These are phyloP conservation scores for Emergomyces africanus DNA, from an alignment of 2,329 filamentous ascomycete genomes.

Conservation along the genomic window DNA sequence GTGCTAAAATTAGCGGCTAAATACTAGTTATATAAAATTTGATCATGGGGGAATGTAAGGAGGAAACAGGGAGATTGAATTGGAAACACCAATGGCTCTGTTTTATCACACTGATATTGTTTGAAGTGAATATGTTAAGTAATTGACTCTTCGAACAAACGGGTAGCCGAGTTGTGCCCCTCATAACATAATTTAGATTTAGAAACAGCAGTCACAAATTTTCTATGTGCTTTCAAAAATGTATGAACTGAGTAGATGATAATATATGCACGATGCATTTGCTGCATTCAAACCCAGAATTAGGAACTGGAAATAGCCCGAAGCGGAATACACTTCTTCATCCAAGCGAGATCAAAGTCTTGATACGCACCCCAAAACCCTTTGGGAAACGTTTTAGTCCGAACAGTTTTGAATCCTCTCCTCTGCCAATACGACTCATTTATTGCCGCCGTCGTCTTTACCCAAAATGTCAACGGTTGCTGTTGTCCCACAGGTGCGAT, in stretches of 20 bases:
- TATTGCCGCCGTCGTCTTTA: background rate
- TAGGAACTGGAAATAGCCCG: background rate
- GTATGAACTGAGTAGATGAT: background rate
- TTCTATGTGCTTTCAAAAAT: background rate
- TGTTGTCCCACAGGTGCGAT: background rate
- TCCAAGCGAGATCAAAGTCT: background rate
- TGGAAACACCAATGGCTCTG: too few relatives aligned
- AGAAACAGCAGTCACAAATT: background rate
- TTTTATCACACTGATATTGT: too few relatives aligned
- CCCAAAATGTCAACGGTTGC: background rate
- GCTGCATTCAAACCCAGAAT: background rate
- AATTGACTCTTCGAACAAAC: too few relatives aligned
- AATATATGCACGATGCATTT: background rate
- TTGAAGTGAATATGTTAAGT: too few relatives aligned
- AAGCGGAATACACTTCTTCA: background rate
- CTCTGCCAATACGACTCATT: conserved; percentile 1
- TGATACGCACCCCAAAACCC: background rate
- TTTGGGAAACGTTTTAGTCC: background rate
- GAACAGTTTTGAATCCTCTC: background rate
- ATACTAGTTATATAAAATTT: background rate
- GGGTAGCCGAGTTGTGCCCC: too few relatives aligned
- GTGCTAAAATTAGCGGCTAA: too few relatives aligned
- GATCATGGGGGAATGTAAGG: background rate
- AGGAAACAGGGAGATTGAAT: too few relatives aligned
- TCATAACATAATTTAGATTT: background rate